Evolutionary conservation across 2,329 filamentous ascomycete genomes (phyloP), one percentile per base, ranked within the genome.

Genomic region (Nannizzia gypsea): DNA sequence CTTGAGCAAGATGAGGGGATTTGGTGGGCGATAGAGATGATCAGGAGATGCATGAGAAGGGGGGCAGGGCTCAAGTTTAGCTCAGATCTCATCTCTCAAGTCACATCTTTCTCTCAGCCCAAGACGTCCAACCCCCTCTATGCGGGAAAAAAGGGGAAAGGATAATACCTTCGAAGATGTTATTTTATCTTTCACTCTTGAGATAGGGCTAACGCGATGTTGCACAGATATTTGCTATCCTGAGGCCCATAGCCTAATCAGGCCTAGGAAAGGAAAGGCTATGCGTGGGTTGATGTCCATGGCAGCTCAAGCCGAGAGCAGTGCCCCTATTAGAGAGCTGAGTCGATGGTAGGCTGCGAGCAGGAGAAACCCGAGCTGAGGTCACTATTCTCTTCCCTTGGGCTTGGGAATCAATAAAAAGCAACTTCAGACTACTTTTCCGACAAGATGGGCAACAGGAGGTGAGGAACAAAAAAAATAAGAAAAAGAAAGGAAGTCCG

Each of bases 331-430:
- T 54, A n/a, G 50, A n/a, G 50, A 20, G 50, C 50, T 26, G 9
- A 26, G 28, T 54, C 20, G n/a, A 54, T 24, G 50, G 50, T 34
- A 54, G 17, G 15, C n/a, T n/a, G 15, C 8, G 15, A 17, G n/a
- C 3, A 54, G 50, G 50, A 54, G 50, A 54, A 54, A 26, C 26
- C 50, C 50, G 50, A 54, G 50, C 50, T 34, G 50, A 54, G 15
- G 17, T n/a, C 3, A 9, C 31, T 36, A 8, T n/a, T 34, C 24
- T 15, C 50, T 54, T 36, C 24, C 48, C 28, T 36, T 15, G 48
- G 48, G n/a, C 20, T 54, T 26, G 50, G 26, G 31, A 34, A 9
- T 20, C 17, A 22, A 28, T 26, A 9, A 54, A 54, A 54, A 54
- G 50, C 50, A 54, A 54, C 28, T 31, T 4, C 28, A 22, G 6